phyloP scores from a whole-genome alignment of 2,329 filamentous ascomycete genomes.

The Cladosporium sp. region DNA sequence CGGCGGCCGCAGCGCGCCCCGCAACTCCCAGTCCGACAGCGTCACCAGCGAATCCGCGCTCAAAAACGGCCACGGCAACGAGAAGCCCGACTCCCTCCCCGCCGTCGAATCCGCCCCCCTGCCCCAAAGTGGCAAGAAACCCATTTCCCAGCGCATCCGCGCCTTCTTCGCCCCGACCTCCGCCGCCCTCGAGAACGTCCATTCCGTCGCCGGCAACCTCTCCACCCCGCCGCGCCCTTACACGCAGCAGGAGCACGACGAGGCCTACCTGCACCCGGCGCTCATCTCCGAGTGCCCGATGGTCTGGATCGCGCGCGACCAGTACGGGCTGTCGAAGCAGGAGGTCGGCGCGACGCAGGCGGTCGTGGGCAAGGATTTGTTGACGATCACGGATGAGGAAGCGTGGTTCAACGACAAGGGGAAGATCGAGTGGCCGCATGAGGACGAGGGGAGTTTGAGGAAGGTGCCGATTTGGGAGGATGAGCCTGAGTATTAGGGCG shows the following conservation, averaged over 20 bases:
- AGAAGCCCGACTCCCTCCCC: conserved; percentile 1
- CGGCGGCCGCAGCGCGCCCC: neutral
- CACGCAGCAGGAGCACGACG: conserved; percentile 28
- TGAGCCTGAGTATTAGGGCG: conserved; percentile 7
- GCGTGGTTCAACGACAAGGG: conserved; percentile 41
- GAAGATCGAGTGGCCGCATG: conserved; percentile 23
- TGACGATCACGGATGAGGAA: conserved; percentile 37
- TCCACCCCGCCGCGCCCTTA: conserved; percentile 25
- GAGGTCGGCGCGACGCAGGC: conserved; percentile 34
- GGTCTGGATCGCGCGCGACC: conserved; percentile 41
- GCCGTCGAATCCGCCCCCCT: neutral
- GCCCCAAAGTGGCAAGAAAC: neutral
- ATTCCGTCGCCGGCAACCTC: conserved; percentile 27
- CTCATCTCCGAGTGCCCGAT: conserved; percentile 35
- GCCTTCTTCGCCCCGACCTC: conserved; percentile 20
- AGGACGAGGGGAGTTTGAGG: conserved; percentile 34
- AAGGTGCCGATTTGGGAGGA: conserved; percentile 36
- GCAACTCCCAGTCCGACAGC: neutral
- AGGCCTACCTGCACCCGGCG: conserved; percentile 41
- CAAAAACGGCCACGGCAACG: conserved; percentile 6
- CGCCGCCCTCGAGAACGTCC: conserved; percentile 25
- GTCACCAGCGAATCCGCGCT: neutral
- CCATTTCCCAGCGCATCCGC: conserved; percentile 18
- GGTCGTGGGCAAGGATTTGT: conserved; percentile 24
- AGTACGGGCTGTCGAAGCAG: conserved; percentile 36